Percentiles rank a stretch among this genome's conserved stretches.
phyloP scores from a whole-genome alignment of 176 grass and related monocot genomes.

The Eleusine indica region DNA sequence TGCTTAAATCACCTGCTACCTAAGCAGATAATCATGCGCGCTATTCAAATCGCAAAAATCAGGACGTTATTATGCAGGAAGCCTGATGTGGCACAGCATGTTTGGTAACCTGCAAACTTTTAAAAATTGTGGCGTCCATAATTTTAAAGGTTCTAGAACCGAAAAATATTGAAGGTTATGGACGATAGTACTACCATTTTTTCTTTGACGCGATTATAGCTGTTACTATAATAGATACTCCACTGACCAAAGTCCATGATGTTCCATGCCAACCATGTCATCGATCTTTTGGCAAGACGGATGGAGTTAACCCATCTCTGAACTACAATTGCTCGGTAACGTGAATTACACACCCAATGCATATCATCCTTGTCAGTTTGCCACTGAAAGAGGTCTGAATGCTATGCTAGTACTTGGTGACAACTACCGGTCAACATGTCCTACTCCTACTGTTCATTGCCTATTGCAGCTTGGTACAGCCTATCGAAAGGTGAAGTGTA shows the following conservation, averaged over 20 bases:
- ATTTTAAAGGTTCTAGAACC: not conserved
- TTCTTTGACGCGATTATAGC: not conserved
- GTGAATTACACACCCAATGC: conserved; percentile 6
- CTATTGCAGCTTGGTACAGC: not conserved
- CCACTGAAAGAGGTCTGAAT: conserved; percentile 5
- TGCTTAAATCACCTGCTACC: conserved; percentile 12
- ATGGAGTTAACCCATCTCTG: not conserved
- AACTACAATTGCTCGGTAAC: not conserved
- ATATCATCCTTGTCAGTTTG: conserved; percentile 1
- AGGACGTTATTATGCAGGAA: not conserved
- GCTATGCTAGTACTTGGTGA: not conserved
- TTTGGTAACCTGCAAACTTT: conserved; percentile 12
- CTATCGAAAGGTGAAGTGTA: not conserved
- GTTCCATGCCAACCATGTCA: not conserved
- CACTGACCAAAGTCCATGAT: not conserved
- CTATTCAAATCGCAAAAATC: not conserved
- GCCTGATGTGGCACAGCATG: not conserved
- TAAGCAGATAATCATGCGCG: not conserved
- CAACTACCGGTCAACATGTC: conserved; percentile 2
- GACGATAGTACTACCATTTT: not conserved
- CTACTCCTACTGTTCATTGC: not conserved
- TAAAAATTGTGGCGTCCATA: not conserved
- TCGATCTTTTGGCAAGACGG: conserved; percentile 7
- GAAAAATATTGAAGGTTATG: not conserved
- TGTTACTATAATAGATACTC: not conserved